These are phyloP conservation scores for Funneliformis caledonium DNA, from an alignment of 371 early-diverging fungal genomes.

Conservation along the genomic window DNA sequence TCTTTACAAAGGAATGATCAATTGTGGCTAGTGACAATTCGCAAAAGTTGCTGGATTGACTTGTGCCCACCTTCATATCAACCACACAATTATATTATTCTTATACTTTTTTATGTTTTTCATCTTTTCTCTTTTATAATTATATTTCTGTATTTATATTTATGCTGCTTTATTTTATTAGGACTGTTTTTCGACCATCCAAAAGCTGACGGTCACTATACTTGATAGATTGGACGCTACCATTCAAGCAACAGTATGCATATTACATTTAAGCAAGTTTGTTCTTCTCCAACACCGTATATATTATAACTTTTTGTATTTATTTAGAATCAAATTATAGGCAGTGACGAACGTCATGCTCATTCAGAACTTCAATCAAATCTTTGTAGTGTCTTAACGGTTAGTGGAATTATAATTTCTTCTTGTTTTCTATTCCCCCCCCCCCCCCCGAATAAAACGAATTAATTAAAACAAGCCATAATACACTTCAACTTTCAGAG, in stretches of 20 bases:
- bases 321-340: constrained; percentile 71
- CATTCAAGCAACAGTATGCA: constrained; percentile 59
- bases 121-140: not conserved
- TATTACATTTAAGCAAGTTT: constrained; percentile 2
- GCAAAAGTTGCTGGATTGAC: no score
- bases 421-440: constrained; percentile 18
- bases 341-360: constrained; percentile 76
- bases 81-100: not conserved
- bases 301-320: not conserved
- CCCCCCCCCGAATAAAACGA: not conserved
- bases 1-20: no score
- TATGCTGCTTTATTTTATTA: constrained; percentile 30
- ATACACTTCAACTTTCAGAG: constrained; percentile 44
- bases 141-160: not conserved
- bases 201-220: constrained; percentile 70
- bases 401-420: constrained; percentile 39
- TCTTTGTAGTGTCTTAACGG: constrained; percentile 85
- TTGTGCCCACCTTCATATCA: no score
- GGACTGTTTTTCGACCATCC: constrained; percentile 78
- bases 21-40: no score
- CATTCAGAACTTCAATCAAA: constrained; percentile 89
- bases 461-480: not conserved
- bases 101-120: not conserved
- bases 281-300: constrained; percentile 37
- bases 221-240: constrained; percentile 79